Percentiles rank a stretch among this genome's conserved stretches.
Evolutionary conservation across 805 yeast species (phyloP).

Genomic region (Millerozyma miso): DNA sequence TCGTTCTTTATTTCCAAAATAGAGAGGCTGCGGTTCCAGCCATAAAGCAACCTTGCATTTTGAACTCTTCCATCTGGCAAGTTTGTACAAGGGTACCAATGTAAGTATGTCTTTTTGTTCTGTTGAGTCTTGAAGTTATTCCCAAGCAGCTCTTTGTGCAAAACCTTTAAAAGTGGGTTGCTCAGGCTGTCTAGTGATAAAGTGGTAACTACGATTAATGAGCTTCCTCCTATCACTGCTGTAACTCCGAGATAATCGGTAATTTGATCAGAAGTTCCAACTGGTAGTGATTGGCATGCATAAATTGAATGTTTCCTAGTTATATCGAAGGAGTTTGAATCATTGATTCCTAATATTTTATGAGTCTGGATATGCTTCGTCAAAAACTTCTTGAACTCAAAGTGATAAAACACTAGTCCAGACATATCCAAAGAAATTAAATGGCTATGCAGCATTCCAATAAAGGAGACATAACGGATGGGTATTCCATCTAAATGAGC

Average conservation of each 20-base stretch:
- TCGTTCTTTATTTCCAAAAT: constrained; percentile 47
- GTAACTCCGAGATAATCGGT: constrained; percentile 57
- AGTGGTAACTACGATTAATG: constrained; percentile 52
- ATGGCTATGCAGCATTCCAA: constrained; percentile 24
- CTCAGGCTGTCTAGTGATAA: constrained; percentile 37
- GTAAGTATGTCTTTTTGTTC: constrained; percentile 42
- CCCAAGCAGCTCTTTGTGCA: constrained; percentile 41
- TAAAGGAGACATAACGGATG: constrained; percentile 22
- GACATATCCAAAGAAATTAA: constrained; percentile 30
- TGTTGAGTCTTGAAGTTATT: constrained; percentile 34
- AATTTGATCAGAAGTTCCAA: constrained; percentile 50
- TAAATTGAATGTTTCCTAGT: constrained; percentile 14
- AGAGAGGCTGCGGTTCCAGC: constrained; percentile 62
- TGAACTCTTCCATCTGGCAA: constrained; percentile 13
- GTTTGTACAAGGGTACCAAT: constrained; percentile 60
- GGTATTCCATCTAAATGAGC: constrained; percentile 27
- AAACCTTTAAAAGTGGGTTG: constrained; percentile 35
- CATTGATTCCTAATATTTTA: constrained; percentile 48
- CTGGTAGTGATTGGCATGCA: constrained; percentile 49
- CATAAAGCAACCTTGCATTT: constrained; percentile 53
- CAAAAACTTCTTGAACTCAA: constrained; percentile 54
- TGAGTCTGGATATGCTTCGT: constrained; percentile 46
- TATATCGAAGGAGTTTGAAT: constrained; percentile 14
- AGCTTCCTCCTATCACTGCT: constrained; percentile 53
- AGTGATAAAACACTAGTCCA: constrained; percentile 56